These are phyloP conservation scores for Cubamyces sp. DNA, from an alignment of 768 basidiomycete genomes.

Conservation along the genomic window DNA sequence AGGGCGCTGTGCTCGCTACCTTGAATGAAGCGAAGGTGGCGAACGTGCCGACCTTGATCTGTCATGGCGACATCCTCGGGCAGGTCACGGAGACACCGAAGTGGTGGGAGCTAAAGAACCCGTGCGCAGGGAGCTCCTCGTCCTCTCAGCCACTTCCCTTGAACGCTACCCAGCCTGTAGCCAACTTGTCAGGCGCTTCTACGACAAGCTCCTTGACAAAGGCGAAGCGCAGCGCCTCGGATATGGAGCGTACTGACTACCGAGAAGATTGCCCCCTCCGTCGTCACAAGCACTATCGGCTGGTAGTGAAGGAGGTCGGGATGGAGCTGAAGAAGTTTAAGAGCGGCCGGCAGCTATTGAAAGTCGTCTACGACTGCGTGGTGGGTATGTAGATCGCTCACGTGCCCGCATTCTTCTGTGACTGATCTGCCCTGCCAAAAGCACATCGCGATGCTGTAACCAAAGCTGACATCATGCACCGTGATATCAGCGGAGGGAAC, in stretches of 20 bases:
- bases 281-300: slow-evolving; percentile 7
- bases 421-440: no score
- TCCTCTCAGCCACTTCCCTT: background rate
- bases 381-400: background rate
- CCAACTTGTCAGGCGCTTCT: background rate
- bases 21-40: background rate
- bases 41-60: slow-evolving; percentile 10
- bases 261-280: background rate
- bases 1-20: background rate
- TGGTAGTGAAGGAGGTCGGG: slow-evolving; percentile 10
- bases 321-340: background rate
- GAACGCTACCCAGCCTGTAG: background rate
- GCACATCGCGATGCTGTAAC: background rate
- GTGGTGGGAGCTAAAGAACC: background rate
- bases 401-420: no score
- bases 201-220: background rate
- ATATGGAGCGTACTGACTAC: background rate
- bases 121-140: background rate
- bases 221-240: background rate
- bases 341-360: background rate
- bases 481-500: slow-evolving; percentile 14
- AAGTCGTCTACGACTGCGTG: background rate
- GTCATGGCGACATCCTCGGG: slow-evolving; percentile 10
- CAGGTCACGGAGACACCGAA: background rate
- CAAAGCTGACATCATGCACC: slow-evolving; percentile 2